A percentile compares a stretch with the other conserved stretches of the same genome.
Conservation (phyloP, 2,329 filamentous ascomycete genomes). For the Nothomitra cinnamomea region DNA sequence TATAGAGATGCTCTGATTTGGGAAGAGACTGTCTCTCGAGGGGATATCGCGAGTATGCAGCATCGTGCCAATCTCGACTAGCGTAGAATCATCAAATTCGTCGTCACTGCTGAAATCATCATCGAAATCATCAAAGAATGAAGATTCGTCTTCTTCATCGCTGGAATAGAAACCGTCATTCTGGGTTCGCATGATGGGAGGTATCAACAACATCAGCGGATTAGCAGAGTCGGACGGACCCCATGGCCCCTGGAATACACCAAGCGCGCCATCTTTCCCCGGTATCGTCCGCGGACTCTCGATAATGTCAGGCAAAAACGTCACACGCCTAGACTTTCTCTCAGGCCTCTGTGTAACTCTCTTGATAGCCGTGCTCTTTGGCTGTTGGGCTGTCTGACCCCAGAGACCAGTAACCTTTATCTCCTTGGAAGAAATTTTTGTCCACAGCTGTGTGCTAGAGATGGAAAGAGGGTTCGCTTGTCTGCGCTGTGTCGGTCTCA, state of each 20-base stretch:
- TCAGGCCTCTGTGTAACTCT: conserved; percentile 36
- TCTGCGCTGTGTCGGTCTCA: conserved; percentile 14
- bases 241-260: conserved; percentile 50
- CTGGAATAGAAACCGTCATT: no score
- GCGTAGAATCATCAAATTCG: neutral
- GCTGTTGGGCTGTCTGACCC: conserved; percentile 8
- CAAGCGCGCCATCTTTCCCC: conserved; percentile 40
- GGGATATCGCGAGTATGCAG: neutral
- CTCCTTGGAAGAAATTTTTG: conserved; percentile 8
- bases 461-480: conserved; percentile 10
- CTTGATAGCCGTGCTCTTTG: conserved; percentile 21
- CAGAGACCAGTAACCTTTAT: conserved; percentile 13
- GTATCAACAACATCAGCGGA: neutral
- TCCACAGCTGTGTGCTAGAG: conserved; percentile 15
- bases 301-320: conserved; percentile 43
- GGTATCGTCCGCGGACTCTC: conserved; percentile 43
- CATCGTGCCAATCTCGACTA: neutral
- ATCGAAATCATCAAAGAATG: neutral
- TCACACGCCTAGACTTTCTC: conserved; percentile 38
- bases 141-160: neutral
- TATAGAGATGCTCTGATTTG: neutral
- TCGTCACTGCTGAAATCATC: neutral
- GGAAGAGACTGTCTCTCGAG: neutral
- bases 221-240: conserved; percentile 19
- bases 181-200: neutral